Base-by-base conservation (phyloP, 164 flowering plant species). In the Taxillus chinensis region DNA sequence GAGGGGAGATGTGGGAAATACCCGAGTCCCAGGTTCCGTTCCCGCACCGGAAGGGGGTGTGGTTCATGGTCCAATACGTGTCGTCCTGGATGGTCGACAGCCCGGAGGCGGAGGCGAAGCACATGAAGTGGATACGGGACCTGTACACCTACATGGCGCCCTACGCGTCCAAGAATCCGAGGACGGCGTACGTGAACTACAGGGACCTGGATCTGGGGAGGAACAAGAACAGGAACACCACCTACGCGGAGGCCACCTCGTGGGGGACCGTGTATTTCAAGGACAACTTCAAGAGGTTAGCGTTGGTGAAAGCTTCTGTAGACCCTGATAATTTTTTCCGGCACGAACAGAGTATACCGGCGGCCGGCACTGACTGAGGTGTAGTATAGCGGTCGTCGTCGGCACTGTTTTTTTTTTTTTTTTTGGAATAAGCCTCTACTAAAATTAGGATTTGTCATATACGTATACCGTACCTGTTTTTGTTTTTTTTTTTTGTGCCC, bases 281-380 rank as follows among this genome's bases (percentile, higher is more conserved):
- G 55, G 50, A 45, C 13, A 67, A 67, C 38, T 55, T 67, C 39
- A 13, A 55, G 5, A 67, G 63, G 54, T 40, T 67, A 60, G 45
- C 45, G 42, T 2, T 15, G 42, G 43, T 62, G 37, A 67, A 67
- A 55, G 46, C 64, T 11, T 45, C 45, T 17, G 64, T 55, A 37
- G 70, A 67, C 55, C 70, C 70, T 2, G 56, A 61, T 0, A 61
- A 61, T 43, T 54, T 67, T 39, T 67, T 67, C 49, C 14, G 70
- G 46, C 42, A 67, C 61, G 70, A 67, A 16, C 70, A 67, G 45
- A 67, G 70, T 57, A 67, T 67, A 12, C 70, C 70, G 13, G 13
- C 12, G 51, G 27, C 2, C 27, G 27, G 27, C 27, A 27, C 27
- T 27, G 27, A 27, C 27, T 27, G 27, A 27, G 27, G 27, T 27